Evolutionary conservation across 768 basidiomycete species (phyloP), one percentile per base, ranked within the genome.

Genomic region (Gyrodon lividus): DNA sequence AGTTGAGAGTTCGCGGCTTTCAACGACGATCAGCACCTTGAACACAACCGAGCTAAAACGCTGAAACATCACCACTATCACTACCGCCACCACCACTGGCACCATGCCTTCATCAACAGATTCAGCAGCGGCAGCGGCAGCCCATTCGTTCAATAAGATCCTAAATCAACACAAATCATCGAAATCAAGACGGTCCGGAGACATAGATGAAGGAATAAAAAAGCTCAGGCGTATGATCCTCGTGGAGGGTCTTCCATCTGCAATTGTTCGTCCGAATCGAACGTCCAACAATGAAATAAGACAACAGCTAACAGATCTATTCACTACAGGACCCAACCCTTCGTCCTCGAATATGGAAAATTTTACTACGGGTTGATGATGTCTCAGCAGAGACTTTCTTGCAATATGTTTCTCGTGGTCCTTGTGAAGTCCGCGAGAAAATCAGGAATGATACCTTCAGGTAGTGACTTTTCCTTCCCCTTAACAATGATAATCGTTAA

Each of bases 381-480:
- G 62, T 97, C 6, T 80, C 89, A n/a, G 79, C 87, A 3, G 83
- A 87, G 44, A 81, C 76, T 2, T 93, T 87, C 64, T 74, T 91
- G 45, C 73, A 81, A 57, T 92, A 92, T 69, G 89, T 93, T 31
- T 79, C 83, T 45, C 79, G 87, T 48, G 91, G 92, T 3, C 90
- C 92, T 46, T 93, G 91, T 60, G 83, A 89, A 63, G 90, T 93
- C 46, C 76, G 88, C 59, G 87, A 92, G 71, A 95, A 95, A 74
- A 94, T 98, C 52, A 79, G 92, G 62, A 98, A 98, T 61, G 95
- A 98, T 63, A 97, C 95, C 1, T 98, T 98, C 68, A 80, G 96
- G 91, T 91, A 61, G 51, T 67, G 14, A 22, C 19, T 23, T 24
- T 59, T 35, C 5, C 33, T 34, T 23, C 26, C 12, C 24, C 10